Conservation (phyloP, 257 asterid genomes). For the Solanum chilense region DNA sequence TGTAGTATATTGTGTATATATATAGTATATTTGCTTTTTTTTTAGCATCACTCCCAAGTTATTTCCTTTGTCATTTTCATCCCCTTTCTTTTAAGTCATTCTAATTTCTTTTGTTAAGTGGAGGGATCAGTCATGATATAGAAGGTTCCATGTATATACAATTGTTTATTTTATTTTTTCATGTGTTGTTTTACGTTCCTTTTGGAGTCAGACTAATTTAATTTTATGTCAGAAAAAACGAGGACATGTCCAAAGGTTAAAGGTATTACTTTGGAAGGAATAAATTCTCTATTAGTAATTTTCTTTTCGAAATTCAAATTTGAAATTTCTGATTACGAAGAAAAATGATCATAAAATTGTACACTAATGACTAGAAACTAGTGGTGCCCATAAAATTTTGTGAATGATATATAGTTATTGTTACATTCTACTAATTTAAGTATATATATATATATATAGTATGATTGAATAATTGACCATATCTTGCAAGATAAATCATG, state of each 20-base stretch:
- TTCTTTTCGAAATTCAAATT: rapidly evolving
- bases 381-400: background rate
- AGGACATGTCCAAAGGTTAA: background rate
- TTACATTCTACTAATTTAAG: background rate
- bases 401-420: background rate
- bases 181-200: background rate
- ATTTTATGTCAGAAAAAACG: background rate
- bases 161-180: background rate
- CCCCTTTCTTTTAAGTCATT: background rate
- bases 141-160: background rate
- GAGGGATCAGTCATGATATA: background rate
- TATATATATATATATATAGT: no score
- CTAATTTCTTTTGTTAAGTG: background rate
- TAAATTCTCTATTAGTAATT: background rate
- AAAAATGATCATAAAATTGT: background rate
- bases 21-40: no score
- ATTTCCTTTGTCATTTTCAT: background rate
- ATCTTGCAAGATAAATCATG: background rate
- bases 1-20: background rate
- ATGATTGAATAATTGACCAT: background rate
- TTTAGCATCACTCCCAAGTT: background rate
- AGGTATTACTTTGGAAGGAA: background rate
- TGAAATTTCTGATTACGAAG: background rate
- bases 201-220: background rate
- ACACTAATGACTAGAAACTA: background rate